Evolutionary conservation across 257 asterid species (phyloP).

Genomic region (Fraxinus quadrangulata): DNA sequence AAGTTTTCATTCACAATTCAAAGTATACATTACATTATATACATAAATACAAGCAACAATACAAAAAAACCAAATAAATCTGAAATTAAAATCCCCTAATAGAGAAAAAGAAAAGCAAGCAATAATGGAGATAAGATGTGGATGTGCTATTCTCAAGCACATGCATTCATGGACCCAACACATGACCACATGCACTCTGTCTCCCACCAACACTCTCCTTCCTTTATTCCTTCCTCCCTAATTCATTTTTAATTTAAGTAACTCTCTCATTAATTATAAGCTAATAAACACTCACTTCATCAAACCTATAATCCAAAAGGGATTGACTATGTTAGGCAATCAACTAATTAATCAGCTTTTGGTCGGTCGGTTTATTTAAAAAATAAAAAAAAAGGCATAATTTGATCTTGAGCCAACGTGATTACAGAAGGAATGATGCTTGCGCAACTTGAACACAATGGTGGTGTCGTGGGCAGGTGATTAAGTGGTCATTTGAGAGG

Average conservation of each 20-base stretch:
- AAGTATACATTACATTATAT: neutral
- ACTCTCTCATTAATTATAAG: conserved; percentile 13
- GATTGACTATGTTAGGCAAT: conserved; percentile 21
- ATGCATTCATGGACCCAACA: conserved; percentile 26
- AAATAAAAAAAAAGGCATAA: neutral
- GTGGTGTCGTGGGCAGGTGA: conserved; percentile 64
- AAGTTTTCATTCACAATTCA: neutral
- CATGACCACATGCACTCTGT: conserved; percentile 45
- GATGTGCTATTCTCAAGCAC: neutral
- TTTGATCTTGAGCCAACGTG: neutral
- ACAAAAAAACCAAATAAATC: neutral
- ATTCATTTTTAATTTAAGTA: conserved; percentile 9
- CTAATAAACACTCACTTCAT: neutral
- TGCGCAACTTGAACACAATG: neutral
- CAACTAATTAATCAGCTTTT: conserved; percentile 4
- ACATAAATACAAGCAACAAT: neutral
- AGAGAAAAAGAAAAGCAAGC: neutral
- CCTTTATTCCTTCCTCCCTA: conserved; percentile 23
- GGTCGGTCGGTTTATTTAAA: neutral
- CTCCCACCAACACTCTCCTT: conserved; percentile 29
- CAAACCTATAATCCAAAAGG: neutral
- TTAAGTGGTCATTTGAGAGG: conserved; percentile 77
- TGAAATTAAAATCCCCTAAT: neutral
- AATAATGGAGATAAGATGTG: conserved; percentile 5
- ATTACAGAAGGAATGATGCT: neutral